Evolutionary conservation across 1,139 yeast species (phyloP), one percentile per base, ranked within the genome.

Genomic region (Pichia sp.): DNA sequence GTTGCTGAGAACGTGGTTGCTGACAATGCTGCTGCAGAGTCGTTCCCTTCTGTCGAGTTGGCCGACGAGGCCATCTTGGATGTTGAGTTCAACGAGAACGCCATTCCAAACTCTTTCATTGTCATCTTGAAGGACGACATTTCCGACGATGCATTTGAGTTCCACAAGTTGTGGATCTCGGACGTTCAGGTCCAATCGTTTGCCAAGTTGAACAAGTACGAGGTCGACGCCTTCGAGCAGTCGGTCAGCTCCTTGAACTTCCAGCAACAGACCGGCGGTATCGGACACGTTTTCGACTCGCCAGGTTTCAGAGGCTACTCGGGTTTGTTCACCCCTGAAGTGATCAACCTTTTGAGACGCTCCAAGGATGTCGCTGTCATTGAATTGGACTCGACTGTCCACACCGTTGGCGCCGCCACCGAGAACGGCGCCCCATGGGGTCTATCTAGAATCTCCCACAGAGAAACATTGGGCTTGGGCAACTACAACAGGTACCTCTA

Each of bases 341-440:
- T 90, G 51, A 72, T 92, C 55, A 86, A 86, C 51, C 72, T 82
- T 64, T 81, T 93, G 64, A 84, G 92, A 67, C 74, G 76, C 61
- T 81, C 82, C 68, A 90, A 92, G n/a, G 76, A 80, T 55, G 90
- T 90, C 56, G 82, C 83, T 50, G 83, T 81, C 65, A 83, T 90
- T 60, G 97, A 90, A 77, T 77, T 78, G 62, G 97, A 90, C 71
- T 86, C 95, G 5, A 74, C 79, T 60, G 96, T 90, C 53, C 74
- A 77, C 62, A 81, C 92, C 51, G 72, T 75, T 57, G 87, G 85
- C 64, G 81, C 82, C 62, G 76, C 77, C 53, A 74, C 68, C 50
- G 93, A 90, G 75, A 84, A 83, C 66, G 90, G 90, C 62, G 93
- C 96, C 49, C 96, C 97, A 56, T 90, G 97, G 98, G 97, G 97